Percentiles rank a stretch among this genome's conserved stretches.
phyloP scores from a whole-genome alignment of 345 rosid species.

The Cardiospermum halicacabum region DNA sequence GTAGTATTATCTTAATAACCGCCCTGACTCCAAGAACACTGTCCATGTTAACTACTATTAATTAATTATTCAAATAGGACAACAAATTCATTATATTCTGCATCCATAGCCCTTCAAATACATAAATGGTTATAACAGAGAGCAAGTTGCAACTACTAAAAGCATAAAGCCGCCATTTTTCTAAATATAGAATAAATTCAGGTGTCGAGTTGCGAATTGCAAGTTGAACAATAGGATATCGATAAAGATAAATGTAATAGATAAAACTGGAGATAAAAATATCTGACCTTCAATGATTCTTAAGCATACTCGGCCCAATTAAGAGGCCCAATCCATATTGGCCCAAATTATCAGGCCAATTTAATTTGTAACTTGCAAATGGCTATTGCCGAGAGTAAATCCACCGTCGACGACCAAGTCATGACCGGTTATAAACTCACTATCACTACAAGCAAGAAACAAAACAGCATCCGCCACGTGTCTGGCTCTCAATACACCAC shows the following conservation, averaged over 20 bases:
- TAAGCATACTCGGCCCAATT: too few species aligned
- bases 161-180: neutral
- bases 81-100: too few species aligned
- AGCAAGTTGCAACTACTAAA: neutral
- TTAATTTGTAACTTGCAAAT: too few species aligned
- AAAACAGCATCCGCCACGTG: slow-evolving; percentile 36
- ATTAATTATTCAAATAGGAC: too few species aligned
- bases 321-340: too few species aligned
- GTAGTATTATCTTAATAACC: neutral
- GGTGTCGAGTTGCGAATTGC: neutral
- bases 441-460: slow-evolving; percentile 35
- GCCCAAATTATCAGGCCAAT: too few species aligned
- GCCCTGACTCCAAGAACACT: neutral
- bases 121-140: neutral
- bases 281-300: too few species aligned
- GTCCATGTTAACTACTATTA: too few species aligned
- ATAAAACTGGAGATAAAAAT: too few species aligned
- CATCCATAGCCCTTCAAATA: neutral
- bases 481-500: slow-evolving; percentile 13
- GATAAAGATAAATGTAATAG: neutral
- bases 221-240: too few species aligned
- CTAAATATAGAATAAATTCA: too few species aligned
- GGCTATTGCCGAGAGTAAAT: too few species aligned
- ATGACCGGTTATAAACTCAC: slow-evolving; percentile 33
- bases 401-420: slow-evolving; percentile 32